phyloP scores from a whole-genome alignment of 2,329 filamentous ascomycete species.

The Trichoderma aggressivum region DNA sequence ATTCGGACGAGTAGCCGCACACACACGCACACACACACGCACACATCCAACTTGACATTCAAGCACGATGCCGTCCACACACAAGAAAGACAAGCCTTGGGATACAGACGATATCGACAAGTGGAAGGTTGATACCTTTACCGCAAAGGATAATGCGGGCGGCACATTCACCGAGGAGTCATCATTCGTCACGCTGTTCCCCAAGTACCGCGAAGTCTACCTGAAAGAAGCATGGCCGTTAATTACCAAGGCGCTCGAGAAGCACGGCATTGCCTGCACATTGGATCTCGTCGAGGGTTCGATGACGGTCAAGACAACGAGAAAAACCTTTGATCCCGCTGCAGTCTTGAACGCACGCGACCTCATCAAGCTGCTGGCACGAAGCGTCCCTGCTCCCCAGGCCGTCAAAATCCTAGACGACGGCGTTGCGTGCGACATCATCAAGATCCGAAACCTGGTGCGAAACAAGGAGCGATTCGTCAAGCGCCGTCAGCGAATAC shows the following conservation, averaged over 20 bases:
- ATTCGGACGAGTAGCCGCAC: neutral
- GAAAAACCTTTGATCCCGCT: constrained; percentile 87
- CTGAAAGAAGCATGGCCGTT: constrained; percentile 90
- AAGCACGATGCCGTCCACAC: constrained; percentile 72
- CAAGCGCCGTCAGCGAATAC: constrained; percentile 86
- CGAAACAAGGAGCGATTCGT: constrained; percentile 94
- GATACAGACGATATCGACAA: constrained; percentile 97
- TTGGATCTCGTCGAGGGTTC: constrained; percentile 92
- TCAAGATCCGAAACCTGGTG: constrained; percentile 90
- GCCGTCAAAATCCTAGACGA: constrained; percentile 94
- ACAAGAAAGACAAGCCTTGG: constrained; percentile 90
- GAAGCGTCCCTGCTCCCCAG: constrained; percentile 89
- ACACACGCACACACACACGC: too few relatives aligned
- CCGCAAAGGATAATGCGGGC: constrained; percentile 75
- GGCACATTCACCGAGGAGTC: constrained; percentile 92
- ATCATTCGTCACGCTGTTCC: constrained; percentile 82
- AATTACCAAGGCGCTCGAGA: constrained; percentile 82
- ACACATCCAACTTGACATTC: neutral
- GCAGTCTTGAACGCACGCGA: constrained; percentile 92
- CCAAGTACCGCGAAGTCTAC: constrained; percentile 94
- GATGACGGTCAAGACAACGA: constrained; percentile 95
- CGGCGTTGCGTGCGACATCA: constrained; percentile 85
- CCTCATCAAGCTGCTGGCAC: constrained; percentile 85
- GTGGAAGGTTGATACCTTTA: constrained; percentile 90
- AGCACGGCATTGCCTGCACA: constrained; percentile 82